Conservation (phyloP, 306 rosid genomes). For the Lotus japonicus region DNA sequence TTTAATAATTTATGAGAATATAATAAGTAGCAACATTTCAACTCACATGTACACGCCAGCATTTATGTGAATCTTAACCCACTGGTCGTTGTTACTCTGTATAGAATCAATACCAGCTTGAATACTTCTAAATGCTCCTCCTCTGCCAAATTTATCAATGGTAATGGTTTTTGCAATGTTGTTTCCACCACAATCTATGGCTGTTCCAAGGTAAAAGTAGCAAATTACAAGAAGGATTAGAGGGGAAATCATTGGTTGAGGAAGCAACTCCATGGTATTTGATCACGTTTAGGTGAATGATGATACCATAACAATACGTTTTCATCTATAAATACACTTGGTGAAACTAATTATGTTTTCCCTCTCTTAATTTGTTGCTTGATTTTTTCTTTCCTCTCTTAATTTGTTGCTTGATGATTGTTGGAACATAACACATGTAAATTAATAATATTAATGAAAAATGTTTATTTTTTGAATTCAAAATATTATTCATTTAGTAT, state of each 20-base stretch:
- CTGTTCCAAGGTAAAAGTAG: not conserved
- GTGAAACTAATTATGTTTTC: not conserved
- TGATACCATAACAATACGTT: not conserved
- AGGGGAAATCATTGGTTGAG: not conserved
- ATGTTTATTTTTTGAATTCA: too few relatives aligned
- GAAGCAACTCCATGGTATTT: not conserved
- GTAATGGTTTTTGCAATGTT: not conserved
- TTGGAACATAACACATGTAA: too few relatives aligned
- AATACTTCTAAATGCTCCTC: not conserved
- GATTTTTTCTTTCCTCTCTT: not conserved
- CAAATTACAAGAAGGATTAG: not conserved
- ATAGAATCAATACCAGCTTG: slow-evolving; percentile 12
- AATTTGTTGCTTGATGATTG: not conserved
- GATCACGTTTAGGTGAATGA: not conserved
- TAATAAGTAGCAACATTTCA: not conserved
- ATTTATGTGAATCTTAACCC: slow-evolving; percentile 17
- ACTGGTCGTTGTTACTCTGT: not conserved
- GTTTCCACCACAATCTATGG: slow-evolving; percentile 10
- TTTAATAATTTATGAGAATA: not conserved
- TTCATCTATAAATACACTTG: not conserved
- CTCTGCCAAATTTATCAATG: not conserved
- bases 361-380: not conserved
- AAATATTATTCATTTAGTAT: too few relatives aligned
- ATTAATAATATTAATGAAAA: too few relatives aligned
- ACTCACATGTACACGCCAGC: not conserved